These are phyloP conservation scores for Rhodotorula glutinis DNA, from an alignment of 1,284 basidiomycete genomes.

Conservation along the genomic window DNA sequence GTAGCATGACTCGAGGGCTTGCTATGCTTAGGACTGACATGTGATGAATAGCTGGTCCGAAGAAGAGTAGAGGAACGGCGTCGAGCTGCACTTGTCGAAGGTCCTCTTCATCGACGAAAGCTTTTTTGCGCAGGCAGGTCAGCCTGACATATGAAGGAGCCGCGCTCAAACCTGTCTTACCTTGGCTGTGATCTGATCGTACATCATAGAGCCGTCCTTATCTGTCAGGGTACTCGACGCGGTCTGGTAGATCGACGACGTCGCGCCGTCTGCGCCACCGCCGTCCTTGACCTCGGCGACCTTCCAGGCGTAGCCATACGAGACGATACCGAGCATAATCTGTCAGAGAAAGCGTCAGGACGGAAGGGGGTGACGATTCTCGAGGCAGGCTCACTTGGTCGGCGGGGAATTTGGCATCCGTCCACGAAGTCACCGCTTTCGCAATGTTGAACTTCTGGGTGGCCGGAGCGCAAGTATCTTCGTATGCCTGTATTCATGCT, in stretches of 20 bases:
- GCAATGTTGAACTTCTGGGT: not conserved
- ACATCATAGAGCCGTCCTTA: not conserved
- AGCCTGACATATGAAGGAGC: not conserved
- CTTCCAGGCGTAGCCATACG: constrained; percentile 25
- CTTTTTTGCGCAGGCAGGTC: not conserved
- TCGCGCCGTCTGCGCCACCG: constrained; percentile 19
- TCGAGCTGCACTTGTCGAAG: constrained; percentile 24
- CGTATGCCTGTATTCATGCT: no score
- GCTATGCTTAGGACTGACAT: not conserved
- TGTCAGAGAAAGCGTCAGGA: not conserved
- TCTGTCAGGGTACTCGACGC: not conserved
- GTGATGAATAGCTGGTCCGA: constrained; percentile 13
- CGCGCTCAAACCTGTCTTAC: no score
- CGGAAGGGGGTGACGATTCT: no score
- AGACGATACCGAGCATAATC: constrained; percentile 20
- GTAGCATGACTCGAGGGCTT: not conserved
- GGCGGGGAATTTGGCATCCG: constrained; percentile 23
- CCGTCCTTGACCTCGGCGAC: constrained; percentile 10
- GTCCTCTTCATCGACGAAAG: constrained; percentile 13
- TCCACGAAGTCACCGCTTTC: constrained; percentile 9
- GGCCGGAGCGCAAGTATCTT: not conserved
- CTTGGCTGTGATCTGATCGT: not conserved
- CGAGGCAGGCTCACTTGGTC: constrained; percentile 1
- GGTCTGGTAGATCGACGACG: constrained; percentile 23
- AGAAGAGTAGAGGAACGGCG: constrained; percentile 13